These are phyloP conservation scores for Durio zibethinus DNA, from an alignment of 345 rosid species.

Conservation along the genomic window DNA sequence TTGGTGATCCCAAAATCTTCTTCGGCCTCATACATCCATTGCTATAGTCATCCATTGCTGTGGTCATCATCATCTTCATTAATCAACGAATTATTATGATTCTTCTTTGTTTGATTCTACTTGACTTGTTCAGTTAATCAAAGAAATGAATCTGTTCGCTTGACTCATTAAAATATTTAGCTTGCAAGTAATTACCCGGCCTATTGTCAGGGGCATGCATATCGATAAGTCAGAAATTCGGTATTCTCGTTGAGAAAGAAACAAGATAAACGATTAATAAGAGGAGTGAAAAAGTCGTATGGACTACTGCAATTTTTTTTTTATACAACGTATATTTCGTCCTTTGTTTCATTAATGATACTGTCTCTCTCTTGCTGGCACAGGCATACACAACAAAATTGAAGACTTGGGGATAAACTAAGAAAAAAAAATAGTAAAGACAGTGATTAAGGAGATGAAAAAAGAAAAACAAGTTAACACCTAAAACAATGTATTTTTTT, in stretches of 20 bases:
- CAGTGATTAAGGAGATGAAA: not conserved
- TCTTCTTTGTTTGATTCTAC: not conserved
- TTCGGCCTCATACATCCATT: too few relatives aligned
- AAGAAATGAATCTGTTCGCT: not conserved
- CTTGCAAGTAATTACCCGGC: too few relatives aligned
- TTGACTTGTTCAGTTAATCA: not conserved
- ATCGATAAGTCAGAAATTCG: not conserved
- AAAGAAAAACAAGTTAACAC: not conserved
- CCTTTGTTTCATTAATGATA: not conserved
- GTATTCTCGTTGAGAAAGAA: not conserved
- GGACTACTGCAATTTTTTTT: not conserved
- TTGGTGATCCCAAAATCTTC: too few relatives aligned
- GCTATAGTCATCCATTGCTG: not conserved
- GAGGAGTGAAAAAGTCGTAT: too few relatives aligned
- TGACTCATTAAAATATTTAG: too few relatives aligned
- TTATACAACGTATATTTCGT: not conserved
- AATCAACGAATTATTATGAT: not conserved
- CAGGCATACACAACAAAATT: conserved; percentile 29
- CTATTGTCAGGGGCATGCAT: not conserved
- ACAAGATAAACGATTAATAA: not conserved
- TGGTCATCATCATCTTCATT: not conserved
- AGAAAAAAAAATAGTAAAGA: not conserved
- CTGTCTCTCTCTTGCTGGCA: not conserved
- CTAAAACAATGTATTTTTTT: too few relatives aligned
- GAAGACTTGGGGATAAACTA: conserved; percentile 20